phyloP scores from a whole-genome alignment of 1,284 basidiomycete species.

The Quambalaria eucalypti region DNA sequence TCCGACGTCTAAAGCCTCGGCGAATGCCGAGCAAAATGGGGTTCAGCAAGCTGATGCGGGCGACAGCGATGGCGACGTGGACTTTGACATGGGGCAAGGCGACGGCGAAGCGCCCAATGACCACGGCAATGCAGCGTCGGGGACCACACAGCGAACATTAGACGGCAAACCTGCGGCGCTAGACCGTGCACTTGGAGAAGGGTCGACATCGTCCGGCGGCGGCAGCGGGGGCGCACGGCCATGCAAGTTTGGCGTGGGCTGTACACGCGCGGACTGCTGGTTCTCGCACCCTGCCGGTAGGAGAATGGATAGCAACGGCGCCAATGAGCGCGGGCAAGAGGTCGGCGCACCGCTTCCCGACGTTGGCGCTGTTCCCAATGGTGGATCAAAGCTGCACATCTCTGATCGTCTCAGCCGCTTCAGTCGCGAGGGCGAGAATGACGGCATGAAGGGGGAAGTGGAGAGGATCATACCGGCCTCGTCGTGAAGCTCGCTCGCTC shows the following conservation, averaged over 20 bases:
- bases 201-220: not conserved
- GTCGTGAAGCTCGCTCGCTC: too few relatives aligned
- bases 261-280: slow-evolving; percentile 7
- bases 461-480: slow-evolving; percentile 8
- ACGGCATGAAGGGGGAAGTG: not conserved
- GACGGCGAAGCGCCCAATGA: not conserved
- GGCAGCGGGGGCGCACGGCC: not conserved
- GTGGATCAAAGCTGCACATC: not conserved
- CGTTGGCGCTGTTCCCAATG: too few relatives aligned
- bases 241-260: slow-evolving; percentile 6
- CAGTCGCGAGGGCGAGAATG: not conserved
- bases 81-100: not conserved
- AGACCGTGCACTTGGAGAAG: not conserved
- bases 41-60: not conserved
- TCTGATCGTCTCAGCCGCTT: slow-evolving; percentile 6
- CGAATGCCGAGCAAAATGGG: not conserved
- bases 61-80: not conserved
- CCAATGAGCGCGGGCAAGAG: too few relatives aligned
- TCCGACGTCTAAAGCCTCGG: not conserved
- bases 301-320: too few relatives aligned
- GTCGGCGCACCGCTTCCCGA: too few relatives aligned
- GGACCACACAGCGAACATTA: too few relatives aligned
- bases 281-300: slow-evolving; percentile 7
- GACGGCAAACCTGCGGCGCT: not conserved
- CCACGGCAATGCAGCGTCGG: not conserved